Conservation (phyloP, 441 rosid genomes). For the Populus hybrid region DNA sequence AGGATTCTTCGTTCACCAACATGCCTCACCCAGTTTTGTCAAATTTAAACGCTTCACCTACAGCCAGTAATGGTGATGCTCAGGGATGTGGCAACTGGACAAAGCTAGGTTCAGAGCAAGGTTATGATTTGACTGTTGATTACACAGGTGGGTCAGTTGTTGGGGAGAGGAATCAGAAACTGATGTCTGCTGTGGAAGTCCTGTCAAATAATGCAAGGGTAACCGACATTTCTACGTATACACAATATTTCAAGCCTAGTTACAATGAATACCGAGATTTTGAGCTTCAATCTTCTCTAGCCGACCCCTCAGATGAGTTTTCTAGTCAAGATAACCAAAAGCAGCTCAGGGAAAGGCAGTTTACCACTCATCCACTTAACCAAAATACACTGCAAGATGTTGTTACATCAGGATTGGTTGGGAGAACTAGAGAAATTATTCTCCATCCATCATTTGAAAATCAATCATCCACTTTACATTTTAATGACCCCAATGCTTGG, state of each 20-base stretch:
- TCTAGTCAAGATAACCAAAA: conserved; percentile 28
- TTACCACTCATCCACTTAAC: conserved; percentile 22
- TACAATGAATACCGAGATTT: conserved; percentile 27
- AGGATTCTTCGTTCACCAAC: conserved; percentile 21
- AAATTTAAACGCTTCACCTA: conserved; percentile 16
- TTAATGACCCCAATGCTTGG: conserved; percentile 27
- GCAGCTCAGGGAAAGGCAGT: conserved; percentile 30
- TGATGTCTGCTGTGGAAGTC: conserved; percentile 32
- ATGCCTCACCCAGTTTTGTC: conserved; percentile 23
- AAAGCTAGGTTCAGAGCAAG: conserved; percentile 29
- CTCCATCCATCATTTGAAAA: conserved; percentile 28
- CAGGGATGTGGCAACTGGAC: conserved; percentile 33
- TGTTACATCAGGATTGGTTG: conserved; percentile 26
- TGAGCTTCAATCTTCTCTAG: conserved; percentile 25
- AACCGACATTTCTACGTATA: conserved; percentile 15
- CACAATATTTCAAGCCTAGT: conserved; percentile 23
- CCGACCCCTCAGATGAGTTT: conserved; percentile 28
- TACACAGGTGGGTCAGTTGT: conserved; percentile 32
- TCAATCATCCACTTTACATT: conserved; percentile 21
- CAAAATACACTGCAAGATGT: conserved; percentile 31
- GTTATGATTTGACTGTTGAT: conserved; percentile 43
- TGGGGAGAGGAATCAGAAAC: conserved; percentile 31
- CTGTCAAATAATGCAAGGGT: conserved; percentile 40
- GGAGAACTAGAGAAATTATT: conserved; percentile 21
- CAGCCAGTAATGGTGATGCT: conserved; percentile 17